Evolutionary conservation across 2,329 filamentous ascomycete genomes (phyloP), one percentile per base, ranked within the genome.

Genomic region (Penicillium capsulatum): DNA sequence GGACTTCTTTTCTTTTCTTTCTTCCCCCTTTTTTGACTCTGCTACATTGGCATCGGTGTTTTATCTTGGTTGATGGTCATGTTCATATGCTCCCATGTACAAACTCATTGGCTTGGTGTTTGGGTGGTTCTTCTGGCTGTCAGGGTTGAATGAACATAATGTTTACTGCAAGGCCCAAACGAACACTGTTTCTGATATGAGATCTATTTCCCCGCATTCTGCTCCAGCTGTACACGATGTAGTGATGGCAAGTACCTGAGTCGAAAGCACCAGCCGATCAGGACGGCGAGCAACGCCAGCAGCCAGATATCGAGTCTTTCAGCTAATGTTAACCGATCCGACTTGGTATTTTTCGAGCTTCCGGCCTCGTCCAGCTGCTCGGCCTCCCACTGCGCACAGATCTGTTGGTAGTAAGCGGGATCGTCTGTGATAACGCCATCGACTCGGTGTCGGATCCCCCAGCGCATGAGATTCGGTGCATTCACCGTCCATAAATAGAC

Each of bases 401-500:
- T 36, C 10, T 46, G 20, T 7, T 27, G 31, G 22, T 38, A 52
- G 24, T 32, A 33, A 15, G 36, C 45, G 1, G 86, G 86, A 51
- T 95, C 81, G 58, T 96, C 90, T 0, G 89, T 94, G 37, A 95
- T 81, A 3, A 95, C 83, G 1, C 86, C 90, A 53, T 94, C 86
- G 1, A 94, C 68, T 3, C 64, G 61, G 29, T 76, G 67, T 17
- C 72, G 65, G 22, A 94, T 79, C 48, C 80, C 76, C 87, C 88
- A 95, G 53, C 80, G 76, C 90, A 97, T 96, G 65, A 80, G 77
- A 34, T 74, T 71, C 47, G 79, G 76, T 10, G 84, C 76, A 60
- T 97, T 95, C 35, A 95, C 85, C 0, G 90, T 96, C 91, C 91
- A 97, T 0, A 80, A 76, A 54, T 84, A 82, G 3, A 96, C 69